A percentile compares a stretch with the other conserved stretches of the same genome.
Conservation (phyloP, 2,329 filamentous ascomycete species). For the Chalara sp. region DNA sequence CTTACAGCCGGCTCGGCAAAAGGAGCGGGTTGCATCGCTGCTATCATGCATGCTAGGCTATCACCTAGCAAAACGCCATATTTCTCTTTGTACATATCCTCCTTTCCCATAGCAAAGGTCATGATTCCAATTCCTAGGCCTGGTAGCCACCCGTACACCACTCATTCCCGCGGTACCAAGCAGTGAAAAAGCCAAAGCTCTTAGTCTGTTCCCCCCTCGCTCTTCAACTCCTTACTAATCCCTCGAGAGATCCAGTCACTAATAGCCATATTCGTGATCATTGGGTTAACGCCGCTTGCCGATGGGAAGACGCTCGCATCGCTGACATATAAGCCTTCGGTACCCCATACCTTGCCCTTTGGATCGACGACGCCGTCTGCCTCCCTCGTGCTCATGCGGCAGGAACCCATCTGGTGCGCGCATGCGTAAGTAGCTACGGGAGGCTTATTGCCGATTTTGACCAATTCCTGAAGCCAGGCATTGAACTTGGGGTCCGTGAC, state of each 20-base stretch:
- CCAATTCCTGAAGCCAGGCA: slow-evolving; percentile 49
- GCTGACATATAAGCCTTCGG: slow-evolving; percentile 58
- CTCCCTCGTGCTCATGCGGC: slow-evolving; percentile 54
- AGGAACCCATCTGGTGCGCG: slow-evolving; percentile 80
- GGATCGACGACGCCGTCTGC: slow-evolving; percentile 51
- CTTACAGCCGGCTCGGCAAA: no score
- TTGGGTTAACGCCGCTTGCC: slow-evolving; percentile 74
- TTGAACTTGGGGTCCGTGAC: slow-evolving; percentile 54
- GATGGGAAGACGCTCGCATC: slow-evolving; percentile 73
- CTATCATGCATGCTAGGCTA: no score
- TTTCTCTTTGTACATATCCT: no score
- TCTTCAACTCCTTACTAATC: slow-evolving; percentile 40
- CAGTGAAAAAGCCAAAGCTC: no score
- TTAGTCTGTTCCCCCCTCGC: not conserved
- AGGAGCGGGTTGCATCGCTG: no score
- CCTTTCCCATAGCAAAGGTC: no score
- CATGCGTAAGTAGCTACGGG: slow-evolving; percentile 51
- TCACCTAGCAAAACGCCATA: no score
- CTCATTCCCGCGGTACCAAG: no score
- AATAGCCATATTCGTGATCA: slow-evolving; percentile 71
- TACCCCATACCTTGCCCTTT: slow-evolving; percentile 58
- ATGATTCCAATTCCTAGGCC: no score
- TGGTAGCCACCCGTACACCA: no score
- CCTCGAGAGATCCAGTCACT: slow-evolving; percentile 57
- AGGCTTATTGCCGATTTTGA: slow-evolving; percentile 41